Percentiles rank a stretch among this genome's conserved stretches.
Evolutionary conservation across 2,329 filamentous ascomycete genomes (phyloP).

Genomic region (Fusarium xyrophilum): DNA sequence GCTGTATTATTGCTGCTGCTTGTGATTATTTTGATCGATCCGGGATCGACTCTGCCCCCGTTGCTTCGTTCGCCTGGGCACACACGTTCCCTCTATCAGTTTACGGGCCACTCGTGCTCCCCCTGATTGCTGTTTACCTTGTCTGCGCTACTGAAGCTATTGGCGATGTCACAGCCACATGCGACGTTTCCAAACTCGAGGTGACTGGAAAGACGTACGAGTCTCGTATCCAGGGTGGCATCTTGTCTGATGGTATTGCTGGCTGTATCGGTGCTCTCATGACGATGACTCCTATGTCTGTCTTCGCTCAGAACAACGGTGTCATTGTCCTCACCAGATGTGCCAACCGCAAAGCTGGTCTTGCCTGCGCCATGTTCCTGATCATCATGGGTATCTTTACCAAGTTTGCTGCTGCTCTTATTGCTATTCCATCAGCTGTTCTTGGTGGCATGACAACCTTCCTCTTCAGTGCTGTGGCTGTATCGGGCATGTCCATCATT

Average conservation of each 20-base stretch:
- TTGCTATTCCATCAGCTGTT: slow-evolving; percentile 73
- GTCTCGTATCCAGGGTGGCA: slow-evolving; percentile 78
- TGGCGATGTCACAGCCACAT: slow-evolving; percentile 81
- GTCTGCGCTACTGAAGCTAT: slow-evolving; percentile 82
- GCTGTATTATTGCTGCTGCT: slow-evolving; percentile 80
- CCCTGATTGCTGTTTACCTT: slow-evolving; percentile 72
- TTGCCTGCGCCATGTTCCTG: slow-evolving; percentile 78
- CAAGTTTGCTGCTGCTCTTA: slow-evolving; percentile 81
- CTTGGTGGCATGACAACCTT: slow-evolving; percentile 81
- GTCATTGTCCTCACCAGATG: slow-evolving; percentile 83
- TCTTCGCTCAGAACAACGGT: slow-evolving; percentile 85
- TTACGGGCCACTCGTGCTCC: slow-evolving; percentile 76
- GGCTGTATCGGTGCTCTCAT: slow-evolving; percentile 77
- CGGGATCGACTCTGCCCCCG: slow-evolving; percentile 75
- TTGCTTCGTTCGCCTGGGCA: slow-evolving; percentile 79
- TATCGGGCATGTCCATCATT: slow-evolving; percentile 80
- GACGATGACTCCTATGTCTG: slow-evolving; percentile 81
- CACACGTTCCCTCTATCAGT: slow-evolving; percentile 76
- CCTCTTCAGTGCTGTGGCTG: slow-evolving; percentile 77
- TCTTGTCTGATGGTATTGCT: slow-evolving; percentile 79
- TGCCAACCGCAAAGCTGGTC: slow-evolving; percentile 81
- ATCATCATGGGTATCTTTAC: slow-evolving; percentile 82
- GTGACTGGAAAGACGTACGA: slow-evolving; percentile 76
- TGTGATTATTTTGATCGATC: slow-evolving; percentile 78
- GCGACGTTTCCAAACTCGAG: slow-evolving; percentile 78